Base-by-base conservation (phyloP, 345 rosid genomes). In the Corchorus olitorius region DNA sequence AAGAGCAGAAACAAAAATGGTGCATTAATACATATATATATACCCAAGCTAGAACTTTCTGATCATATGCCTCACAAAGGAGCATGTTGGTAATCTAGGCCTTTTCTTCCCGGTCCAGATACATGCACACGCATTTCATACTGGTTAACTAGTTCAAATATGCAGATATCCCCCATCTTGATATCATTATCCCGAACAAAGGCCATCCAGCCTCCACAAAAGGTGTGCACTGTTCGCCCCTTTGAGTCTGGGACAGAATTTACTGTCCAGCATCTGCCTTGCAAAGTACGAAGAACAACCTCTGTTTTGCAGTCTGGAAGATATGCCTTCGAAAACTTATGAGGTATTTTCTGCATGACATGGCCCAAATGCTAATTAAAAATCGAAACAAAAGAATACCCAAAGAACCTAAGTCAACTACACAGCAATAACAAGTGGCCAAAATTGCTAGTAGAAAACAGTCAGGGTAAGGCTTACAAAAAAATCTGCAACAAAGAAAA, bases 161-260 rank as follows among this genome's bases (percentile, higher is more conserved):
- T 84, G 83, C 90, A 88, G 78, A 79, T 79, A 77, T 90, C 90
- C 53, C 88, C 88, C 65, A 88, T 81, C 55, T 86, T 81, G 37
- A 88, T 61, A 76, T 72, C 84, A 75, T 90, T 90, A 64, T 80
- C 88, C 34, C 89, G 88, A 82, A 87, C 90, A 80, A 90, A 90
- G 27, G 91, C 87, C 83, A 85, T 85, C 93, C 93, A 90, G 35
- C 93, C 93, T 45, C 90, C 93, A 67, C 91, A 90, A 59, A 83
- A 86, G 33, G 90, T 86, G 70, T 89, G 90, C 43, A 77, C 64
- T 46, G 81, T 43, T 75, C 88, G 78, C 69, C 91, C 91, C 78
- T 83, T 85, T 10, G 91, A 88, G 74, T 88, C 90, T 34, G 93
- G 93, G 76, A 89, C 84, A 19, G 91, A 88, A 81, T 89, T 85